Percentiles rank a stretch among this genome's conserved stretches.
phyloP scores from a whole-genome alignment of 441 rosid genomes.

The Codiaeum variegatum region DNA sequence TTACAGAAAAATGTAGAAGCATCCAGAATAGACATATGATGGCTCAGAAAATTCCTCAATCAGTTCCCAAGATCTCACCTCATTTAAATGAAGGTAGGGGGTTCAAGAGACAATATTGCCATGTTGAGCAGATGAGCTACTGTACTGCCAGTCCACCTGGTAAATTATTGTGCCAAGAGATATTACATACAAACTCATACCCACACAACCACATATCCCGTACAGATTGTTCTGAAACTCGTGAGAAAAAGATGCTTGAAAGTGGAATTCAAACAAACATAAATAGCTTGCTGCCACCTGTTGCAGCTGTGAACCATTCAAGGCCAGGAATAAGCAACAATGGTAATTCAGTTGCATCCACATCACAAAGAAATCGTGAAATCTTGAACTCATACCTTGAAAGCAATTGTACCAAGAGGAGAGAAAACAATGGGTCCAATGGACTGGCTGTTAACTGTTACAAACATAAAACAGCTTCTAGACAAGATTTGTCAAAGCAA shows the following conservation, averaged over 20 bases:
- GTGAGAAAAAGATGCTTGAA: slow-evolving; percentile 50
- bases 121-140: slow-evolving; percentile 35
- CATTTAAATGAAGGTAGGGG: slow-evolving; percentile 39
- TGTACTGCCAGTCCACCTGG: slow-evolving; percentile 24
- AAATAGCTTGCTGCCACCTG: slow-evolving; percentile 28
- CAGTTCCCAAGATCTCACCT: slow-evolving; percentile 27
- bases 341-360: slow-evolving; percentile 24
- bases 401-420: slow-evolving; percentile 18
- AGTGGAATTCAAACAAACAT: slow-evolving; percentile 28
- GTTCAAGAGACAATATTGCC: slow-evolving; percentile 44
- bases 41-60: slow-evolving; percentile 29
- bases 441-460: slow-evolving; percentile 17
- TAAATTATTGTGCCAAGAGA: slow-evolving; percentile 34
- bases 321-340: slow-evolving; percentile 27
- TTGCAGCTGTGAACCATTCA: slow-evolving; percentile 30
- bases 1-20: slow-evolving; percentile 31
- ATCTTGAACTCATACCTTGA: slow-evolving; percentile 20
- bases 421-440: slow-evolving; percentile 16
- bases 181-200: slow-evolving; percentile 29
- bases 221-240: slow-evolving; percentile 27
- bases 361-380: slow-evolving; percentile 25
- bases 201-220: slow-evolving; percentile 24
- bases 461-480: slow-evolving; percentile 22
- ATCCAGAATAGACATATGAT: slow-evolving; percentile 30
- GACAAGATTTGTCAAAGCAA: slow-evolving; percentile 25